Conservation (phyloP, 495 filamentous ascomycete genomes). For the Neurospora sp. region DNA sequence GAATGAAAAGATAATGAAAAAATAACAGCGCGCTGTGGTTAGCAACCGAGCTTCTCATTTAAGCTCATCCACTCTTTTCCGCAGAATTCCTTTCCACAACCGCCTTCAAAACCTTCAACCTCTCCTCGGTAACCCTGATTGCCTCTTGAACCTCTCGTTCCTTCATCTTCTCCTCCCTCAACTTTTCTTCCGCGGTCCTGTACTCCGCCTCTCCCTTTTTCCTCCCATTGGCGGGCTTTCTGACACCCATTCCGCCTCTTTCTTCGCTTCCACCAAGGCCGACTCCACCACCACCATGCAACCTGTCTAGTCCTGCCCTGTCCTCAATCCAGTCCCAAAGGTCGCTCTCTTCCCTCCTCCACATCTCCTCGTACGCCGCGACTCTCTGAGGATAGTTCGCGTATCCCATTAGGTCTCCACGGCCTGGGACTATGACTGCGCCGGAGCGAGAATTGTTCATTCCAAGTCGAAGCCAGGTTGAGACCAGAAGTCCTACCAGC, state of each 20-base stretch:
- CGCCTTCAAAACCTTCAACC: slow-evolving; percentile 61
- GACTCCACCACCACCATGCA: slow-evolving; percentile 32
- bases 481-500: slow-evolving; percentile 47
- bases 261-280: slow-evolving; percentile 9
- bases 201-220: slow-evolving; percentile 30
- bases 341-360: slow-evolving; percentile 80
- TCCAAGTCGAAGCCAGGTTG: slow-evolving; percentile 45
- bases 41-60: not conserved
- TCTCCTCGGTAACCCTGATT: slow-evolving; percentile 75
- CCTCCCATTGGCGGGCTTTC: not conserved
- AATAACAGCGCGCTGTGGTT: not conserved
- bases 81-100: slow-evolving; percentile 47
- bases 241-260: slow-evolving; percentile 12
- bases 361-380: slow-evolving; percentile 88
- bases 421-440: not conserved
- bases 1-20: not conserved
- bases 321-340: slow-evolving; percentile 97
- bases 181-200: slow-evolving; percentile 39
- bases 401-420: slow-evolving; percentile 26
- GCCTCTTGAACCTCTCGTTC: slow-evolving; percentile 76
- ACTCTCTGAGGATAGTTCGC: slow-evolving; percentile 52
- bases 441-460: slow-evolving; percentile 8
- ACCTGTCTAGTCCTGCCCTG: slow-evolving; percentile 63
- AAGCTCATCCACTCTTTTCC: not conserved
- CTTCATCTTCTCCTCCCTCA: slow-evolving; percentile 63